phyloP scores from a whole-genome alignment of 495 filamentous ascomycete species.

The Aspergillus taichungensis region DNA sequence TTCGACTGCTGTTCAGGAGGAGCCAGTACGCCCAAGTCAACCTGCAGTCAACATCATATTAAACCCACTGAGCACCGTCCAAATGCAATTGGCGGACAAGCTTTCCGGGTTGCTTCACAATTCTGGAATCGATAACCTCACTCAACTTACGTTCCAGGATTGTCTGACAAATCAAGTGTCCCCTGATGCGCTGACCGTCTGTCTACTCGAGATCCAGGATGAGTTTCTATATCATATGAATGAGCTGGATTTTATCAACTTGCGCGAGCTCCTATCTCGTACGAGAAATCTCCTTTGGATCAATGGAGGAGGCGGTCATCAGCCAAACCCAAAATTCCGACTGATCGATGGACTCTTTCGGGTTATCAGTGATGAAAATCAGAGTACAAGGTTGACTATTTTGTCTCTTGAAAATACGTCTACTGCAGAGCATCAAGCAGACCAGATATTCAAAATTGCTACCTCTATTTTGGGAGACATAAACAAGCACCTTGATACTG shows the following conservation, averaged over 20 bases:
- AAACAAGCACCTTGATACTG: constrained; percentile 1
- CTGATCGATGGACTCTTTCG: constrained; percentile 11
- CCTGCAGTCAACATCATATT: too few relatives aligned
- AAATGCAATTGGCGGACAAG: too few relatives aligned
- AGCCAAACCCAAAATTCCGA: constrained; percentile 4
- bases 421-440: background rate
- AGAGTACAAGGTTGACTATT: background rate
- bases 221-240: constrained; percentile 1
- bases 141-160: background rate
- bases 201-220: background rate
- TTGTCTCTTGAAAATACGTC: constrained; percentile 3
- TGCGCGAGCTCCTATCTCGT: constrained; percentile 2
- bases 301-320: constrained; percentile 2
- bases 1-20: background rate
- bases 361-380: constrained; percentile 6
- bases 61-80: too few relatives aligned
- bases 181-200: background rate
- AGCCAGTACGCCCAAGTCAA: background rate
- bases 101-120: too few relatives aligned
- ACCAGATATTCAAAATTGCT: background rate
- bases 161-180: background rate
- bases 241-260: background rate
- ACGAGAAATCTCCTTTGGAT: constrained; percentile 8
- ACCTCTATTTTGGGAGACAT: background rate
- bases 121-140: background rate